Base-by-base conservation (phyloP, 352 stramenopile genomes). In the Pythium aquatile region DNA sequence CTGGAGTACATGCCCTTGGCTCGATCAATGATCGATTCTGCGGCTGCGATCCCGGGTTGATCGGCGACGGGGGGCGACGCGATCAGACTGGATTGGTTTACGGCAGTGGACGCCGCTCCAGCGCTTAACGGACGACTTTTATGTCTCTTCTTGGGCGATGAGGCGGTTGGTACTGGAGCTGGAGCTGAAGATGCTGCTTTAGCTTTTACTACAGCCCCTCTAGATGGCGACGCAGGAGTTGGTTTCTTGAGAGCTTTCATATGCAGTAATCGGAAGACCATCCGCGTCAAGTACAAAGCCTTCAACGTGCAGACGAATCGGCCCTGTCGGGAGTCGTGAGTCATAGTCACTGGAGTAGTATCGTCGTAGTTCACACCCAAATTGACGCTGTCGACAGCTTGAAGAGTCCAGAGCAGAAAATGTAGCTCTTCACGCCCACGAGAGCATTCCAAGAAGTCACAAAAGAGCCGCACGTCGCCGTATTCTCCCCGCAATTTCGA, bases 321-420 rank as follows among this genome's bases (percentile, higher is more conserved):
- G 20, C n/a, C 46, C 1, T 54, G 6, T 0, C 48, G 29, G 13
- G 44, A 32, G 44, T 30, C 42, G 5, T 29, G 33, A 5, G 26
- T 29, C 5, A 3, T 29, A 2, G 40, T 52, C 9, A 37, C 5
- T 14, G 0, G 28, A 1, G 63, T 55, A 8, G 65, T 44, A 24
- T 79, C 7, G n/a, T 64, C 76, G 63, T 87, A 90, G 14, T 73
- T 61, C 28, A 88, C 72, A 16, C 81, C 81, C 44, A 90, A 63
- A 10, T 67, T 55, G 2, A 79, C 69, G 13, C 75, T 63, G 9
- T 85, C 68, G 29, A 85, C 75, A 11, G 68, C 76, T 57, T 90
- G 79, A 0, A 81, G 75, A 7, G 81, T 46, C 79, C 77, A 86
- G 2, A 90, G 63, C 14, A 73, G 76, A 56, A 88, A 90, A 30